Conservation (phyloP, 2,329 filamentous ascomycete genomes). For the Fusarium sp. region DNA sequence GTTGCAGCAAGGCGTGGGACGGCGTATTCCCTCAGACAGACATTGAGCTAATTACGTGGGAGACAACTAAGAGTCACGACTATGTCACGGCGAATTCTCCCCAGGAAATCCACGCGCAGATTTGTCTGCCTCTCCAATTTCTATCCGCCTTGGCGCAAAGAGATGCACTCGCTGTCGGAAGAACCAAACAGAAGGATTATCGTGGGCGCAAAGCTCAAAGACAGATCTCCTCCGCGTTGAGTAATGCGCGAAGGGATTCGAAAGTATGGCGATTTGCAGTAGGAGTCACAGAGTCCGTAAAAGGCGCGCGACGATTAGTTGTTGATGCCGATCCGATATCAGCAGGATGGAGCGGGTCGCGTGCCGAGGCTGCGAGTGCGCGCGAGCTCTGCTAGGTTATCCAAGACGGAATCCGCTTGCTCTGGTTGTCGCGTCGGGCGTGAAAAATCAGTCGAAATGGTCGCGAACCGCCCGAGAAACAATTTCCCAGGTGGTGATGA, state of each 20-base stretch:
- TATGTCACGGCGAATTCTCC: conserved; percentile 46
- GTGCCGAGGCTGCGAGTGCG: conserved; percentile 18
- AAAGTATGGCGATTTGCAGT: not conserved
- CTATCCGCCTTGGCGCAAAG: conserved; percentile 34
- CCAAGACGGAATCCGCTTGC: not conserved
- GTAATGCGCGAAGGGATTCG: not conserved
- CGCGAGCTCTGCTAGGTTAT: conserved; percentile 9
- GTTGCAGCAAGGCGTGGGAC: conserved; percentile 41
- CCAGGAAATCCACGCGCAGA: conserved; percentile 40
- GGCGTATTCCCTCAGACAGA: conserved; percentile 42
- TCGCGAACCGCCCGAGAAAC: not conserved
- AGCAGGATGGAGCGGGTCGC: conserved; percentile 25
- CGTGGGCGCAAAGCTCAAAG: conserved; percentile 2
- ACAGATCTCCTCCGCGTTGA: not conserved
- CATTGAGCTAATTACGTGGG: conserved; percentile 50
- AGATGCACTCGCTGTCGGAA: conserved; percentile 17
- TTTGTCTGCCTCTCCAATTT: conserved; percentile 39
- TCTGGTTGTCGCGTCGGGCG: not conserved
- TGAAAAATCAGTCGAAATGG: not conserved
- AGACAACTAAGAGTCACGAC: conserved; percentile 50
- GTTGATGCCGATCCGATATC: conserved; percentile 14
- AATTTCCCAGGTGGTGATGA: conserved; percentile 33
- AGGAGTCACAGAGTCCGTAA: not conserved
- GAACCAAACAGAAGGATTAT: conserved; percentile 6
- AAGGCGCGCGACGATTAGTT: conserved; percentile 22